Evolutionary conservation across 1,139 yeast species (phyloP).

Genomic region (Protomyces arabidopsidicola): DNA sequence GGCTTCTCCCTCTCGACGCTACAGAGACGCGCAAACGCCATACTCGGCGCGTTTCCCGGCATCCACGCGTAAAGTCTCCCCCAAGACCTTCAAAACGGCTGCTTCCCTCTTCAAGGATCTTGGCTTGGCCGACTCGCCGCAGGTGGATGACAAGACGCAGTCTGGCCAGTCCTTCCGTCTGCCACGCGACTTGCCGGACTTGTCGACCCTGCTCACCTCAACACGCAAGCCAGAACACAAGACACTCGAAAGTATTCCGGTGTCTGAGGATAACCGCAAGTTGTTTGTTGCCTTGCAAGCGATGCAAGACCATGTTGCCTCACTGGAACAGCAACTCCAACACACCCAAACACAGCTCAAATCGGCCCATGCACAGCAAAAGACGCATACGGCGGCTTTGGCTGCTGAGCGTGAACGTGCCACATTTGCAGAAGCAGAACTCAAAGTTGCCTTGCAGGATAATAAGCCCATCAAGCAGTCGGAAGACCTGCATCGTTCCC

Average conservation of each 20-base stretch:
- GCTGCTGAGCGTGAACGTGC: conserved; percentile 28
- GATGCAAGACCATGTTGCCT: conserved; percentile 31
- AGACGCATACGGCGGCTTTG: conserved; percentile 16
- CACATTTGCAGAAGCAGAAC: conserved; percentile 27
- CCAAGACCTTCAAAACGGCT: conserved; percentile 26
- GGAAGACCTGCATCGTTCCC: not conserved
- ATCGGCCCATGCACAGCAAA: conserved; percentile 26
- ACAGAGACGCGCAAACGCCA: conserved; percentile 6
- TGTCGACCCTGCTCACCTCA: conserved; percentile 12
- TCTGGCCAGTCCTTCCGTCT: conserved; percentile 11
- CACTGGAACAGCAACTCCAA: conserved; percentile 31
- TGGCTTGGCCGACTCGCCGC: conserved; percentile 22
- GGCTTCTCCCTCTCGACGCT: conserved; percentile 15
- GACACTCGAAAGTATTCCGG: conserved; percentile 32
- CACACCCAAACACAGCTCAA: conserved; percentile 22
- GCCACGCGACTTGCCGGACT: conserved; percentile 19
- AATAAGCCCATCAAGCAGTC: not conserved
- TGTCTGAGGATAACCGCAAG: conserved; percentile 33
- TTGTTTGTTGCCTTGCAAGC: conserved; percentile 32
- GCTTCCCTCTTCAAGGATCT: conserved; percentile 26
- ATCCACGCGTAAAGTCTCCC: conserved; percentile 19
- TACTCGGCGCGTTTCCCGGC: conserved; percentile 1
- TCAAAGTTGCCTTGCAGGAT: conserved; percentile 27
- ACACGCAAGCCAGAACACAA: conserved; percentile 26
- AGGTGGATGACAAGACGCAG: not conserved